phyloP scores from a whole-genome alignment of 805 yeast species.

The Nakazawaea laoshanensis region DNA sequence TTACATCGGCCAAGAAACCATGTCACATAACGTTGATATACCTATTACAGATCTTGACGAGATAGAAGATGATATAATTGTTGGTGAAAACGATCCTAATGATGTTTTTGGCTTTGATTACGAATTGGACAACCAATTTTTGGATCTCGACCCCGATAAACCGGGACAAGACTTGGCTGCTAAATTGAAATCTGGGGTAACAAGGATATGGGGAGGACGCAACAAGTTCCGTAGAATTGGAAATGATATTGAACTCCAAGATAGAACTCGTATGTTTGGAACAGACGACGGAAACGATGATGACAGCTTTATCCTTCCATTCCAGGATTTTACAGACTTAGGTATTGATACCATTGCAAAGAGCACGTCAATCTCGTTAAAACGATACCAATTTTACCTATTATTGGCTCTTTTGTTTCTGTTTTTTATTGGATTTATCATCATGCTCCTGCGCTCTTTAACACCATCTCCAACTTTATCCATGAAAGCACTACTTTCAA shows the following conservation, averaged over 20 bases:
- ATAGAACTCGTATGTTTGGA: constrained; percentile 13
- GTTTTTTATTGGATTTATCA: constrained; percentile 7
- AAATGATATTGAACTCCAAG: constrained; percentile 17
- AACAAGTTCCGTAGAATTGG: not conserved
- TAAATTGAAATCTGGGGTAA: constrained; percentile 1
- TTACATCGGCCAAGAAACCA: no score
- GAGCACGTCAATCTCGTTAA: constrained; percentile 6
- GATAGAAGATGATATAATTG: constrained; percentile 23
- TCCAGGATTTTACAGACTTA: constrained; percentile 7
- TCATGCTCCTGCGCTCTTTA: constrained; percentile 8
- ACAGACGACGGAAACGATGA: constrained; percentile 12
- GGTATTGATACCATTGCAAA: constrained; percentile 2
- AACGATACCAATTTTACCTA: constrained; percentile 10
- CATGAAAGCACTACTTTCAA: constrained; percentile 20
- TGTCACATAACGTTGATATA: constrained; percentile 36
- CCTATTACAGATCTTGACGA: constrained; percentile 50
- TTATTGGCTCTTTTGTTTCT: not conserved
- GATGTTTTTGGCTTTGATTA: constrained; percentile 7
- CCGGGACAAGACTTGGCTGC: constrained; percentile 2
- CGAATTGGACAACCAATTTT: constrained; percentile 13
- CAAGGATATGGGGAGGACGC: not conserved
- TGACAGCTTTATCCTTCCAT: not conserved
- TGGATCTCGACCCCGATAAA: constrained; percentile 12
- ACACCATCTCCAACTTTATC: constrained; percentile 7
- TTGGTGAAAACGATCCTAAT: constrained; percentile 15